A percentile compares a stretch with the other conserved stretches of the same genome.
Evolutionary conservation across 1,284 basidiomycete species (phyloP).

Genomic region (Meira nashicola): DNA sequence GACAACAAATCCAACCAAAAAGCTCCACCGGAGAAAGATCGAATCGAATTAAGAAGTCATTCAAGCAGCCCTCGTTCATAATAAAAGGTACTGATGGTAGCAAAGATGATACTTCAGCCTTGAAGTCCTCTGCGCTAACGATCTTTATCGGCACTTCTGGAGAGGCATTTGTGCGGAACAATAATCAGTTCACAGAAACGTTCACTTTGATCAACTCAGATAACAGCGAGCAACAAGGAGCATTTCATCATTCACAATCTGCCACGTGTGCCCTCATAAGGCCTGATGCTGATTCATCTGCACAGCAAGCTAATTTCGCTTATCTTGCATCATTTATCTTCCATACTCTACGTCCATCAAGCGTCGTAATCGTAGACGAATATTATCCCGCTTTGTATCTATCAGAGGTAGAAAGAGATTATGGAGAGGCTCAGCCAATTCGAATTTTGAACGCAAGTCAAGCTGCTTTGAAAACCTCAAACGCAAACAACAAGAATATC

Average conservation of each 20-base stretch:
- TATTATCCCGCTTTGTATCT: slow-evolving; percentile 6
- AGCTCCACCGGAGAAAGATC: not conserved
- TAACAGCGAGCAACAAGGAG: too few relatives aligned
- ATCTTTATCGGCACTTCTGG: not conserved
- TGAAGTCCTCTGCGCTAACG: not conserved
- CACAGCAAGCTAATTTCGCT: not conserved
- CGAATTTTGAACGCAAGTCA: not conserved
- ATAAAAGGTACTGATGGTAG: not conserved
- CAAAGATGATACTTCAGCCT: too few relatives aligned
- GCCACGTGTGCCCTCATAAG: not conserved
- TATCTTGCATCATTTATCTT: not conserved
- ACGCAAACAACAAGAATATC: not conserved
- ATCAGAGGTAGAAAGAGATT: not conserved
- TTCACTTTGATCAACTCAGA: too few relatives aligned
- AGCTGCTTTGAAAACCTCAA: not conserved
- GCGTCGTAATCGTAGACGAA: slow-evolving; percentile 7
- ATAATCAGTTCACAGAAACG: too few relatives aligned
- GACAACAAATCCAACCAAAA: too few relatives aligned
- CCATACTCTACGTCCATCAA: slow-evolving; percentile 1
- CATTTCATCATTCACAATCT: too few relatives aligned
- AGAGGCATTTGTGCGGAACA: not conserved
- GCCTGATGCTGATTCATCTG: not conserved
- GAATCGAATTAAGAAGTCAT: not conserved
- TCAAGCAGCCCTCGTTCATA: not conserved
- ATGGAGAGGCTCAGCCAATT: not conserved